Conservation (phyloP, 2,329 filamentous ascomycete genomes). For the Pseudogymnoascus sp. region DNA sequence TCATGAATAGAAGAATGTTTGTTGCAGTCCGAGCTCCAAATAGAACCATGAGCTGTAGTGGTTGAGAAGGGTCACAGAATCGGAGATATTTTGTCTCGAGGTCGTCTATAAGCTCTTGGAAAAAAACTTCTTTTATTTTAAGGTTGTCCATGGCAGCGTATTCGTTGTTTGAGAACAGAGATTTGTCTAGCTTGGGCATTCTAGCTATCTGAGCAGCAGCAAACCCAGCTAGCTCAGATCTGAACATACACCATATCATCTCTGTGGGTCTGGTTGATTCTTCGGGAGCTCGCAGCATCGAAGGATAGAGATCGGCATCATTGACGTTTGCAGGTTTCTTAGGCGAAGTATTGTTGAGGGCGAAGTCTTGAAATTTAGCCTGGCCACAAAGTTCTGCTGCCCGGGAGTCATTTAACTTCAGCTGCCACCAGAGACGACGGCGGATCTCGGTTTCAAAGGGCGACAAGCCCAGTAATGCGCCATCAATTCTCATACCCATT, state of each 20-base stretch:
- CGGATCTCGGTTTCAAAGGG: conserved; percentile 62
- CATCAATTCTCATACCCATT: conserved; percentile 60
- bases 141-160: conserved; percentile 11
- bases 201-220: conserved; percentile 7
- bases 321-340: conserved; percentile 52
- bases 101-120: conserved; percentile 27
- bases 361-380: conserved; percentile 19
- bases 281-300: conserved; percentile 45
- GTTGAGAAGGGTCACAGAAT: conserved; percentile 31
- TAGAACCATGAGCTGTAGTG: conserved; percentile 25
- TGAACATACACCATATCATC: conserved; percentile 33
- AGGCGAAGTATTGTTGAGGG: conserved; percentile 24
- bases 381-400: conserved; percentile 24
- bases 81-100: conserved; percentile 33
- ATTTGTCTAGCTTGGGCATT: conserved; percentile 9
- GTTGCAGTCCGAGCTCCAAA: conserved; percentile 11
- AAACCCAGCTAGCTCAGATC: conserved; percentile 13
- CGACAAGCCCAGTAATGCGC: conserved; percentile 45
- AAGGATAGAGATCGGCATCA: conserved; percentile 48
- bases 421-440: conserved; percentile 60
- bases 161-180: conserved; percentile 14
- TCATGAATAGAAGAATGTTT: conserved; percentile 17
- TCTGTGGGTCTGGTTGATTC: conserved; percentile 47
- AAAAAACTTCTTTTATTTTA: conserved; percentile 10
- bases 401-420: conserved; percentile 29